Percentiles rank a stretch among this genome's conserved stretches.
These are phyloP conservation scores for Durusdinium trenchii DNA, from an alignment of 73 alveolate genomes.

Conservation along the genomic window DNA sequence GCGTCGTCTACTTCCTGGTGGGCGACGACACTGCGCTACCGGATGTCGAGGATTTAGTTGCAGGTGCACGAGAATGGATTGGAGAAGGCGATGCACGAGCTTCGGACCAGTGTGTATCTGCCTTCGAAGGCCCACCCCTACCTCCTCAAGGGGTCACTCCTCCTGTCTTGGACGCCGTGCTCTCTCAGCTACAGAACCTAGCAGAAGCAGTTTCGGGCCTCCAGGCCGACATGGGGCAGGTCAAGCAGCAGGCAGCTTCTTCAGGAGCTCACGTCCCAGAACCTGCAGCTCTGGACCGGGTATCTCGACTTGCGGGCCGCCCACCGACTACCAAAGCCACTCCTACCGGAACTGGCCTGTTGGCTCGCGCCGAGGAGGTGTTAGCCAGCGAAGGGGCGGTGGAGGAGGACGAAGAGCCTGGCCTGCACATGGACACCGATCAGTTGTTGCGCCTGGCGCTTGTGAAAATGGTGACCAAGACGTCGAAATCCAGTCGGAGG, in stretches of 20 bases:
- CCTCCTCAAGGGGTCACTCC: no score
- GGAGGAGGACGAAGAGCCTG: no score
- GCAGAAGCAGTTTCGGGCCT: background rate
- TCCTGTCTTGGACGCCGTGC: background rate
- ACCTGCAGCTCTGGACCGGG: no score
- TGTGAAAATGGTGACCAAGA: background rate
- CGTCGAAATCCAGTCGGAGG: background rate
- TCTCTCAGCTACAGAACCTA: background rate
- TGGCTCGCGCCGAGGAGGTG: no score
- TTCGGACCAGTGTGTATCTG: background rate
- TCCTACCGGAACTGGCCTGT: no score
- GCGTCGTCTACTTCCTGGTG: background rate
- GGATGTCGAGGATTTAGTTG: background rate
- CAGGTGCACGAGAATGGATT: background rate
- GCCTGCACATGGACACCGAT: constrained; percentile 17
- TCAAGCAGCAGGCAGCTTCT: background rate
- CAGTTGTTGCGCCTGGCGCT: background rate
- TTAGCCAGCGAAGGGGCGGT: no score
- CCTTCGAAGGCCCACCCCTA: background rate
- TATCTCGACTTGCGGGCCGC: no score
- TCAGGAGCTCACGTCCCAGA: no score
- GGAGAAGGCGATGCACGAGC: no score
- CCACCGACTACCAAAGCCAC: no score
- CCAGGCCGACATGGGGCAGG: constrained; percentile 4
- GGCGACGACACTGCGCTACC: background rate